Evolutionary conservation across 805 yeast genomes (phyloP), one percentile per base, ranked within the genome.

Genomic region (Pichia phayaonensis): DNA sequence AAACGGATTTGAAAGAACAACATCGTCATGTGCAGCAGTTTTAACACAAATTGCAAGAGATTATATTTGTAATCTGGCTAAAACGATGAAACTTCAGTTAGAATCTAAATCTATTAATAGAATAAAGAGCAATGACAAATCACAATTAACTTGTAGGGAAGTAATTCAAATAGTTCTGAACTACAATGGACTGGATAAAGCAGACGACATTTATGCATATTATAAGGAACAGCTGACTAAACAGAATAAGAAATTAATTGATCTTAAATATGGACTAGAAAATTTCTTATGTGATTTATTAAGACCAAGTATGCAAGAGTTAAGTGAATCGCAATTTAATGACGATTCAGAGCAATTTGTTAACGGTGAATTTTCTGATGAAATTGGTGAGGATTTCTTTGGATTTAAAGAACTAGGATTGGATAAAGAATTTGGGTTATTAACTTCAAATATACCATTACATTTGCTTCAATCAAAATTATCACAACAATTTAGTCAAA

Each of bases 301-400:
- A 49, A 76, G 97, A 51, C 99, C 99, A 1, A 80, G 82, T 6
- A 71, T 79, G 50, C 85, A 83, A 59, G 89, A 84, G 53, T 52
- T 71, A 10, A 82, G 77, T 47, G 98, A 90, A 61, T 76, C 78
- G 48, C 85, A 81, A 56, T 94, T 94, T 65, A 81, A 72, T 39
- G 99, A 95, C 62, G 87, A 89, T 60, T 85, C 96, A 60, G 97
- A 94, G 56, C 96, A 92, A 66, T 94, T 90, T 63, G 69, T 92
- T 56, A 86, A 94, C 29, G 99, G 99, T 51, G 97, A 90, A 61
- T 94, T 94, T 65, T 85, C 97, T 1, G 84, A 80, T 59, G 97
- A 90, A 54, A 71, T 94, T 39, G 99, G 98, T 8, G 99, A 92
- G 60, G 99, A 94, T 69, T 94, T 90, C 75, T 95, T 95, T 70